Base-by-base conservation (phyloP, 2,329 filamentous ascomycete species). In the Fusarium miscanthi region DNA sequence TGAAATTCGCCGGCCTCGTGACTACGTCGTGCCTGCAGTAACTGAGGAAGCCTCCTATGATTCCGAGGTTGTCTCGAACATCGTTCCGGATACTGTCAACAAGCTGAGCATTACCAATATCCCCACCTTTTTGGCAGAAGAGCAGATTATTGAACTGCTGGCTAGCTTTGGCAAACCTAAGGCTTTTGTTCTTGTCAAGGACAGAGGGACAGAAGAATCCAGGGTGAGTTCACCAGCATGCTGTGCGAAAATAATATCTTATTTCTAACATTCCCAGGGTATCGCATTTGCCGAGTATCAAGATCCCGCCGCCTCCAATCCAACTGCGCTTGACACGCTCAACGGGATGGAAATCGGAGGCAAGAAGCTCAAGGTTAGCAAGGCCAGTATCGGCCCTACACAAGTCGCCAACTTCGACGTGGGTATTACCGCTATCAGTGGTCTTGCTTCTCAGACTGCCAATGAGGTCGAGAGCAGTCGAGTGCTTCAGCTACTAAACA, bases 221-320 rank as follows among this genome's bases (percentile, higher is more conserved):
- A 88, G 94, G 76, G 94, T 96, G 88, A 85, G 92, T 53, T 43
- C n/a, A 27, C 23, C 19, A 8, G 23, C n/a, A n/a, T 23, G 19
- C 21, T 35, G 16, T 33, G 37, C 9, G 25, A 23, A 37, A 23
- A 25, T 14, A 21, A 27, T 19, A n/a, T 23, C 10, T 10, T 27
- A n/a, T 27, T 67, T 67, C 80, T 83, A 81, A 84, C 72, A 57
- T 35, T 31, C 53, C 25, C 37, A 97, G 92, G 96, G 96, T 37
- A 94, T 99, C 77, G 95, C 95, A 2, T 99, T 99, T 85, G 97
- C 94, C 83, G 97, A 99, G 82, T 99, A 98, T 77, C 87, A 89
- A 59, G 94, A 98, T 69, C 88, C 94, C 12, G 80, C 87, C 13
- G 66, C 74, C 23, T 88, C 89, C 42, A 98, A 96, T 30, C 91